These are phyloP conservation scores for Pholiota microspora DNA, from an alignment of 768 basidiomycete species.

Conservation along the genomic window DNA sequence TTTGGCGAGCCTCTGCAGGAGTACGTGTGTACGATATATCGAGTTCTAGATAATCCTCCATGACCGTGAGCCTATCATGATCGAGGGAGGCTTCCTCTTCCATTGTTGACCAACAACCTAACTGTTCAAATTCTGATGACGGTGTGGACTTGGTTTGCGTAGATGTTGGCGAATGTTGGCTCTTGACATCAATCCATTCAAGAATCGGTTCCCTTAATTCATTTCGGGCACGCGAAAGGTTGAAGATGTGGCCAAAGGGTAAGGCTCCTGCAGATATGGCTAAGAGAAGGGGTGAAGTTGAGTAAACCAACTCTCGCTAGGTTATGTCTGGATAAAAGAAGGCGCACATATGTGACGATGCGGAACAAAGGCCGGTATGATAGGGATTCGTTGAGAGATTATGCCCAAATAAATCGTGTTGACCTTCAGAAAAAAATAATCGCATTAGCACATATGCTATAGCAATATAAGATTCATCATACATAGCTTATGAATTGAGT, in stretches of 20 bases:
- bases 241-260: slow-evolving; percentile 43
- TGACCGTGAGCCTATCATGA: too few relatives aligned
- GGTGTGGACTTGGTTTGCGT: slow-evolving; percentile 16
- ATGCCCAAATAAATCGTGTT: slow-evolving; percentile 47
- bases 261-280: slow-evolving; percentile 28
- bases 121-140: slow-evolving; percentile 14
- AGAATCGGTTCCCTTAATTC: slow-evolving; percentile 37
- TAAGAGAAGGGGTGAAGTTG: slow-evolving; percentile 10
- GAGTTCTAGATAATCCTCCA: slow-evolving; percentile 28
- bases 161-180: slow-evolving; percentile 21
- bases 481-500: slow-evolving; percentile 36
- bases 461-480: slow-evolving; percentile 9
- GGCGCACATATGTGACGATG: slow-evolving; percentile 35
- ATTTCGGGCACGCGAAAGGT: slow-evolving; percentile 34
- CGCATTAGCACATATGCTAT: not conserved
- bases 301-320: not conserved
- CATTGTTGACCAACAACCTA: slow-evolving; percentile 36
- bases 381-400: slow-evolving; percentile 42
- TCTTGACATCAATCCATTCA: slow-evolving; percentile 49
- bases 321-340: not conserved
- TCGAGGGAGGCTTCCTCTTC: too few relatives aligned
- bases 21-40: slow-evolving; percentile 35
- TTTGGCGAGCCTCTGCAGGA: slow-evolving; percentile 22
- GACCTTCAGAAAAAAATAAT: slow-evolving; percentile 24
- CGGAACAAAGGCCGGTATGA: slow-evolving; percentile 46